Conservation (phyloP, 2,329 filamentous ascomycete species). For the Stagonosporopsis cucurbitacearum region DNA sequence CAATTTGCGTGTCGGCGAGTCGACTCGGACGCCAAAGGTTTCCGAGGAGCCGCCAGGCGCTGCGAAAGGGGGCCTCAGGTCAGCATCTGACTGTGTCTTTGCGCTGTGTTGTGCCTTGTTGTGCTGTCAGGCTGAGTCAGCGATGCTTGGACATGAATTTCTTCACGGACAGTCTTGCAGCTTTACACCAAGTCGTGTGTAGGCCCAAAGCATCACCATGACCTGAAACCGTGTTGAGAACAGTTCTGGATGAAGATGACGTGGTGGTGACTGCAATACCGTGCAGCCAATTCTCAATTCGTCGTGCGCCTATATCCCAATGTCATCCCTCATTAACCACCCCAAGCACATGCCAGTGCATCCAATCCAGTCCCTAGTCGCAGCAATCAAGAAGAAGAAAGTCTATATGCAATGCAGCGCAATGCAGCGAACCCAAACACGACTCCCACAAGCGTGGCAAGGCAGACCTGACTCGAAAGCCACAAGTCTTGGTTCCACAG, state of each 20-base stretch:
- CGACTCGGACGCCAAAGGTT: conserved; percentile 15
- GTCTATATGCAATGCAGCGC: not conserved
- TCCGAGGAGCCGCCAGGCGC: not conserved
- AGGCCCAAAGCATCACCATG: too few relatives aligned
- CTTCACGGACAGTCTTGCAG: too few relatives aligned
- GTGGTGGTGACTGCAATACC: not conserved
- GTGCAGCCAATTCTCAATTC: not conserved
- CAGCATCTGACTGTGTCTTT: not conserved
- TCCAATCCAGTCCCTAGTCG: not conserved
- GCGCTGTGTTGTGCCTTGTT: not conserved
- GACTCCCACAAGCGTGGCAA: not conserved
- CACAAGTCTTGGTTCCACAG: not conserved
- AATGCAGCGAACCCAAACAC: not conserved
- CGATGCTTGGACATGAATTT: not conserved
- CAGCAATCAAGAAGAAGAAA: not conserved
- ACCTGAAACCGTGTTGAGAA: not conserved
- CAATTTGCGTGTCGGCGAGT: conserved; percentile 18
- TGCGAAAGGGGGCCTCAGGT: not conserved
- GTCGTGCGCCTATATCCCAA: not conserved
- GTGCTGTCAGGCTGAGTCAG: not conserved
- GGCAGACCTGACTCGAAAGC: not conserved
- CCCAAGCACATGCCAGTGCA: conserved; percentile 7
- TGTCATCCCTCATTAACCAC: conserved; percentile 3
- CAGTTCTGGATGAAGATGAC: too few relatives aligned
- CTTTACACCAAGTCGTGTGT: too few relatives aligned